Conservation (phyloP, 139 green algal genomes). For the Chlorella sp. region DNA sequence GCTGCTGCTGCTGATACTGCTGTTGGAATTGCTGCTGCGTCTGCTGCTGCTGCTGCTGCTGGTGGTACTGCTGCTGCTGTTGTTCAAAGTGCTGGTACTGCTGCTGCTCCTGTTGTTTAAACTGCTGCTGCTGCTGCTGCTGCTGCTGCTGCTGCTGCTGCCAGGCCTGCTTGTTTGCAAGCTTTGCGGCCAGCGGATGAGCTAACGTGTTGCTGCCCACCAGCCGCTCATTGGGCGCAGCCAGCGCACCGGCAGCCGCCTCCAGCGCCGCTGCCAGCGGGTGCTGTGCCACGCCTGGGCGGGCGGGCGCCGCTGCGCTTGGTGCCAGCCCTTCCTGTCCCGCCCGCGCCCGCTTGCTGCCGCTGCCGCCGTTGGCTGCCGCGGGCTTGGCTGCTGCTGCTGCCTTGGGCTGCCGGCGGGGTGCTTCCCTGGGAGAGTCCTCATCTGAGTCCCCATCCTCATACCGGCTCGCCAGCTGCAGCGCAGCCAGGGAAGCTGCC, state of each 20-base stretch:
- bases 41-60: neutral
- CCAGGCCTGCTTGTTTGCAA: neutral
- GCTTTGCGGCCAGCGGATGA: neutral
- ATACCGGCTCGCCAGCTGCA: neutral
- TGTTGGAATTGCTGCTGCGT: neutral
- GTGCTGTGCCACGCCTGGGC: neutral
- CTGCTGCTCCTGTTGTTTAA: constrained; percentile 8
- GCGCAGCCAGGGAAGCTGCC: neutral
- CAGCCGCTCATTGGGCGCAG: neutral
- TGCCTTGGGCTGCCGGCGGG: neutral
- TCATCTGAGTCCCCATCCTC: neutral
- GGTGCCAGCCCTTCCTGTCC: neutral
- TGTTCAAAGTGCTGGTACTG: too few relatives aligned
- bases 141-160: constrained; percentile 11
- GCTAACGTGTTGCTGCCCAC: neutral
- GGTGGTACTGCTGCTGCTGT: neutral
- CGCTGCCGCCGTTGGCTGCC: too few relatives aligned
- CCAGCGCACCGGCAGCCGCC: neutral
- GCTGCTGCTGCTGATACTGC: neutral
- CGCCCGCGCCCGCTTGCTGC: neutral
- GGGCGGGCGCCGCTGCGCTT: neutral
- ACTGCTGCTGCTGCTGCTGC: neutral
- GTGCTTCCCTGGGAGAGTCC: neutral
- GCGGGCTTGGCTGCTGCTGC: neutral
- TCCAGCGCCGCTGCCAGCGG: neutral